Evolutionary conservation across 2,329 filamentous ascomycete genomes (phyloP), one percentile per base, ranked within the genome.

Genomic region (Eutypa lata): DNA sequence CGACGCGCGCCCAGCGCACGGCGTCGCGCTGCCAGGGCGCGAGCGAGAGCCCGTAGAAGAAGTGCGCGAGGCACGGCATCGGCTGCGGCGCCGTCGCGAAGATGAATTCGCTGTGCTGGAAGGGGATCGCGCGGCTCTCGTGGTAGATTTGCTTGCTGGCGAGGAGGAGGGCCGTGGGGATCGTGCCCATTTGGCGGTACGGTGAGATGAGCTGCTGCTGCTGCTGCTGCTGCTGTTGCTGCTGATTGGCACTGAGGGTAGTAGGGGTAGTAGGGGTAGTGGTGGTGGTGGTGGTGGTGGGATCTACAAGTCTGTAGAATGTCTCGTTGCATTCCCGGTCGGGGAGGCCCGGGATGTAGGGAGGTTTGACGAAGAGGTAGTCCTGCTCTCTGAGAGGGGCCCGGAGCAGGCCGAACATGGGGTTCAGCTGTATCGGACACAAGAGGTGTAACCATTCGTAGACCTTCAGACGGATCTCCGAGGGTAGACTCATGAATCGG

Each of bases 41-140:
- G 22, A 76, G 59, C 14, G 73, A 75, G 13, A 71, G 76, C 71
- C 73, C 75, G 43, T 73, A 74, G 37, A 72, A 65, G 26, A 31
- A 10, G 6, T 6, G 26, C 6, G 26, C 26, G 6, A 31, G 26
- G 26, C 26, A 5, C 26, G 26, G 26, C 26, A 10, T 31, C 26
- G 5, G 26, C 26, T 5, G 26, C 10, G 26, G 26, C 10, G 26
- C 10, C 26, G 26, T 31, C 26, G 26, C 5, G 54, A 78, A 80
- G 22, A 71, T 69, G 53, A 79, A 79, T 49, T 78, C 75, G 62
- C 76, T 77, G 21, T 61, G 53, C 7, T 61, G 57, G 56, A 76
- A 77, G 2, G 77, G 73, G 2, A 78, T 24, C 0, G 52, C 18
- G 3, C 73, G 68, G 3, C 69, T 65, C 56, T 80, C 77, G 49